These are phyloP conservation scores for Leccinum subtestaceum DNA, from an alignment of 768 basidiomycete genomes.

Conservation along the genomic window DNA sequence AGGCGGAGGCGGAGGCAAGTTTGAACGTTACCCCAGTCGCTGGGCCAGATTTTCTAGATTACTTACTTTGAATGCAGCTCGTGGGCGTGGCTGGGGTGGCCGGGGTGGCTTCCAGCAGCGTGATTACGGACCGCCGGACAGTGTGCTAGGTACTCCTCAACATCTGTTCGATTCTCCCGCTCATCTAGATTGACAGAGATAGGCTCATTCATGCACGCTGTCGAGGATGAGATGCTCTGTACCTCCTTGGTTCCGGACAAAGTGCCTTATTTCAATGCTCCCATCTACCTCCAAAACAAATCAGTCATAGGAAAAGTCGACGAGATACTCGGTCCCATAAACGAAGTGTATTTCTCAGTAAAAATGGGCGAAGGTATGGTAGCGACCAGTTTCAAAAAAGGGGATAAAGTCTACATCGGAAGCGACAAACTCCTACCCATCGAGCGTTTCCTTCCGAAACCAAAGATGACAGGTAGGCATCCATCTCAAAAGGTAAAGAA, in stretches of 20 bases:
- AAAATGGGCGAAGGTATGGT: slow-evolving; percentile 98
- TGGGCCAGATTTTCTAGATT: neutral
- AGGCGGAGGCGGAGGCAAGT: slow-evolving; percentile 54
- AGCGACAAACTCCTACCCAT: slow-evolving; percentile 97
- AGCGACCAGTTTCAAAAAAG: slow-evolving; percentile 92
- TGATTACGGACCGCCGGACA: slow-evolving; percentile 76
- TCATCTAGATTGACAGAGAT: slow-evolving; percentile 58
- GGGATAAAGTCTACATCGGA: slow-evolving; percentile 96
- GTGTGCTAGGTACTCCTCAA: slow-evolving; percentile 56
- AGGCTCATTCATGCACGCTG: slow-evolving; percentile 89
- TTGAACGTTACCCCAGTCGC: neutral
- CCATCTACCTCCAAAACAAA: slow-evolving; percentile 96
- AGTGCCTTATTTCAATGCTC: slow-evolving; percentile 98
- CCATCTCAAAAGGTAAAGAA: slow-evolving; percentile 18
- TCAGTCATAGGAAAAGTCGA: slow-evolving; percentile 95
- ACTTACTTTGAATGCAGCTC: slow-evolving; percentile 33
- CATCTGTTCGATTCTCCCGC: neutral
- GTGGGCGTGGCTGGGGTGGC: slow-evolving; percentile 69
- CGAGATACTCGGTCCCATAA: slow-evolving; percentile 99
- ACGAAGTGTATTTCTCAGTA: slow-evolving; percentile 96
- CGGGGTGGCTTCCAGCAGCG: slow-evolving; percentile 70
- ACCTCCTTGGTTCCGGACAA: slow-evolving; percentile 79
- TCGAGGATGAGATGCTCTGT: slow-evolving; percentile 98
- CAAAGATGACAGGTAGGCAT: slow-evolving; percentile 74
- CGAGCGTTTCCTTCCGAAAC: slow-evolving; percentile 95